Conservation (phyloP, 1,284 basidiomycete genomes). For the Golubevia sp. region DNA sequence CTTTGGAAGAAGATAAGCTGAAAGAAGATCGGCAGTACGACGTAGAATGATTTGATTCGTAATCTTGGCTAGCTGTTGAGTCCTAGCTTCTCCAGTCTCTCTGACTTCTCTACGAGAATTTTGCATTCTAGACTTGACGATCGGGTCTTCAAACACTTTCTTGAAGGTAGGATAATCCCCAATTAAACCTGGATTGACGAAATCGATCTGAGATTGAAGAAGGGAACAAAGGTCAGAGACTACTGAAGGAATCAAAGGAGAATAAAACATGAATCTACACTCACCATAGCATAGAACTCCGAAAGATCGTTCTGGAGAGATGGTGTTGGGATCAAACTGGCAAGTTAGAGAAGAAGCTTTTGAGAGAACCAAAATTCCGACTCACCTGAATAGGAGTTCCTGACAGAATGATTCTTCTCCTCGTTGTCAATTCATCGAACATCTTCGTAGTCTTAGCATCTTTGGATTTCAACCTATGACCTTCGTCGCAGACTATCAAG, state of each 20-base stretch:
- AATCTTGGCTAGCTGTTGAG: constrained; percentile 70
- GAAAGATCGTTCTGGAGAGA: constrained; percentile 78
- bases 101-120: constrained; percentile 74
- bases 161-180: constrained; percentile 62
- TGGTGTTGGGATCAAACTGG: background rate
- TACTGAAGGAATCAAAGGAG: background rate
- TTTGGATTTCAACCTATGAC: constrained; percentile 90
- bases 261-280: background rate
- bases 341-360: constrained; percentile 49
- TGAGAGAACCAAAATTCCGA: too few species aligned
- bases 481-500: constrained; percentile 94
- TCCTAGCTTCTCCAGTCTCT: constrained; percentile 75
- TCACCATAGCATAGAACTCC: constrained; percentile 94
- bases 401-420: constrained; percentile 78
- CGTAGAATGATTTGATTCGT: constrained; percentile 87
- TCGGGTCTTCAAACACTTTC: constrained; percentile 81
- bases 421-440: constrained; percentile 79
- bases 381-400: constrained; percentile 78
- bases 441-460: constrained; percentile 87
- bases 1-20: background rate
- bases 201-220: constrained; percentile 74
- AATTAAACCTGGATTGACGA: constrained; percentile 87
- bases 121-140: constrained; percentile 82
- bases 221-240: constrained; percentile 4
- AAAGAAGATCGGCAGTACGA: constrained; percentile 66